Percentiles rank a stretch among this genome's conserved stretches.
Evolutionary conservation across 192 early-diverging fungal genomes (phyloP).

Genomic region (Podila horticola): DNA sequence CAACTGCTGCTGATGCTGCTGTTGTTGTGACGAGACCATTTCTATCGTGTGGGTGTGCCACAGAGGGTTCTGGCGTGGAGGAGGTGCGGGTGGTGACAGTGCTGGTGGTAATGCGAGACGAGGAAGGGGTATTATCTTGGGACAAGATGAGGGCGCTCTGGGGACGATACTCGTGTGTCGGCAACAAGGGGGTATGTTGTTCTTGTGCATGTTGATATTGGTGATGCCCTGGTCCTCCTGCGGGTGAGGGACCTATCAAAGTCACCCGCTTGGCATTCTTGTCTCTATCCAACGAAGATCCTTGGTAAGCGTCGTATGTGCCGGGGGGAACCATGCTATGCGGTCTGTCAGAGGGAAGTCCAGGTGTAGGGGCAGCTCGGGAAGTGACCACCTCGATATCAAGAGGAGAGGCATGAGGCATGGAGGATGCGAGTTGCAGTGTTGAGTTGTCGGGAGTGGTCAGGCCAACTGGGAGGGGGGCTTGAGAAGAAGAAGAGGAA

Average conservation of each 20-base stretch:
- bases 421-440: background rate
- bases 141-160: slow-evolving; percentile 50
- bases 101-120: slow-evolving; percentile 46
- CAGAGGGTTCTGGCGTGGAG: slow-evolving; percentile 38
- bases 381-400: background rate
- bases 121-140: slow-evolving; percentile 54
- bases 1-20: background rate
- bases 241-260: slow-evolving; percentile 19
- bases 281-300: background rate
- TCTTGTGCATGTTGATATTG: slow-evolving; percentile 7
- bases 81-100: slow-evolving; percentile 38
- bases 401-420: background rate
- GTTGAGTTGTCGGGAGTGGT: background rate
- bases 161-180: slow-evolving; percentile 20
- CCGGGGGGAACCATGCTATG: slow-evolving; percentile 24
- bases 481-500: background rate
- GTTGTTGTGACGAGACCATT: slow-evolving; percentile 13
- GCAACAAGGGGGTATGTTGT: background rate
- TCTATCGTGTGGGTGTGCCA: slow-evolving; percentile 18
- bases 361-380: background rate
- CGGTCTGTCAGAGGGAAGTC: slow-evolving; percentile 6
- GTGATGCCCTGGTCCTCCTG: too few relatives aligned
- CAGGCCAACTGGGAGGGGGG: slow-evolving; percentile 1
- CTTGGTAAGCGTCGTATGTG: slow-evolving; percentile 10
- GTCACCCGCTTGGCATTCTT: slow-evolving; percentile 33